Evolutionary conservation across 345 rosid species (phyloP), one percentile per base, ranked within the genome.

Genomic region (Pistacia atlantica): DNA sequence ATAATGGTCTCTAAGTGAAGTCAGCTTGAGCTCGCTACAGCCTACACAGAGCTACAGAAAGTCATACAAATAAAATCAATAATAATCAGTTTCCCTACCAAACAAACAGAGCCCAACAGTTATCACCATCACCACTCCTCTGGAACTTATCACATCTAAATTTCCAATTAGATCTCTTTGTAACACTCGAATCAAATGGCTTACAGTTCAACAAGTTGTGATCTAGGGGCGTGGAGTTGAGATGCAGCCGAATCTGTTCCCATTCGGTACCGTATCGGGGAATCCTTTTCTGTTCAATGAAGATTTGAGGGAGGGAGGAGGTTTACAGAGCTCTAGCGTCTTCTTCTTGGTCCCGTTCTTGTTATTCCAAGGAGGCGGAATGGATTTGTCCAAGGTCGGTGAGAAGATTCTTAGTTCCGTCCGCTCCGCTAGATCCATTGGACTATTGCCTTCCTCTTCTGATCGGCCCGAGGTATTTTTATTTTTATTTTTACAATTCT

Each of bases 321-420:
- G 88, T 62, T 92, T 92, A 64, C 97, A 86, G 83, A 90, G 89
- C 87, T 92, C 97, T 76, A 88, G 95, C 86, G 85, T 90, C 80
- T 90, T 96, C 78, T 93, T 93, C 82, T 84, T 93, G 86, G 83
- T 95, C 58, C 97, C 97, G 8, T 87, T 95, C 75, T 80, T 95
- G 65, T 78, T 93, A 66, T 90, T 82, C 78, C 99, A 90, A 87
- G 96, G 92, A 58, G 87, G 88, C 57, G 89, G 89, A 48, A 96
- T 93, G 99, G 98, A 93, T 90, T 88, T 96, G 59, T 92, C 99
- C 28, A 96, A 89, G 71, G 92, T 96, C 18, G 95, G 99, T 38
- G 99, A 93, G 83, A 96, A 89, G 80, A 82, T 96, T 73, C 86
- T 96, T 38, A 96, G 96, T 80, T 96, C 99, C 69, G 98, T 96